These are phyloP conservation scores for Conticribra weissflogii DNA, from an alignment of 108 stramenopile genomes.

Conservation along the genomic window DNA sequence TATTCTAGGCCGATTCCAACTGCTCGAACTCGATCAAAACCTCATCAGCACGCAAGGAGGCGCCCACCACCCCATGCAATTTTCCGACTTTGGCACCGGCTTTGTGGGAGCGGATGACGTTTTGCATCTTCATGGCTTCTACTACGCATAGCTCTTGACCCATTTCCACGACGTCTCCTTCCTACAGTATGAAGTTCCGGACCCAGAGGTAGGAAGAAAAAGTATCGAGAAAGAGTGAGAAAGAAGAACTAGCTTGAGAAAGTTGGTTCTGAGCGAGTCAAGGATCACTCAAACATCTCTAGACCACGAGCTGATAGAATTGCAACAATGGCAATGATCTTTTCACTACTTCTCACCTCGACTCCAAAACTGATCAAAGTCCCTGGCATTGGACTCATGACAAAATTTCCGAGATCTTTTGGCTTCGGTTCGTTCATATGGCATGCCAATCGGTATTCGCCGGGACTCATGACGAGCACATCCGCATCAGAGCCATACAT, in stretches of 20 bases:
- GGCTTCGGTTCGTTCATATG: slow-evolving; percentile 81
- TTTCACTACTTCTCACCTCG: slow-evolving; percentile 23
- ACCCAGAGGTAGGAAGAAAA: slow-evolving; percentile 15
- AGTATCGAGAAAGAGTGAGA: neutral
- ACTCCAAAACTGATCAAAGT: slow-evolving; percentile 78
- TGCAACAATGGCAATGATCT: too few relatives aligned
- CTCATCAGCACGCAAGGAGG: slow-evolving; percentile 77
- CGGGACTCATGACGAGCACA: slow-evolving; percentile 71
- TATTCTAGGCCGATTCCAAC: too few relatives aligned
- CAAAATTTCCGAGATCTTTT: slow-evolving; percentile 73
- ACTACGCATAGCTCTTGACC: slow-evolving; percentile 95
- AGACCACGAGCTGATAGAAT: too few relatives aligned
- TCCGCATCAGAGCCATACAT: slow-evolving; percentile 71
- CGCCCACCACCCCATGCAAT: slow-evolving; percentile 68
- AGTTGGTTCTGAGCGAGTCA: neutral
- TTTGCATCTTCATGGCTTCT: slow-evolving; percentile 99
- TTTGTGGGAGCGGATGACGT: slow-evolving; percentile 87
- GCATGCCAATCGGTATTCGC: slow-evolving; percentile 76
- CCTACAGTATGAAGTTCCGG: slow-evolving; percentile 22
- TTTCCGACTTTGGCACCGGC: slow-evolving; percentile 67
- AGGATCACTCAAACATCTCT: too few relatives aligned
- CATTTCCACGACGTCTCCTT: slow-evolving; percentile 89
- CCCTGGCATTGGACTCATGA: slow-evolving; percentile 97
- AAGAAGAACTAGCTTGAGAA: neutral
- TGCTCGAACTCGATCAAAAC: slow-evolving; percentile 76